Conservation (phyloP, 306 rosid genomes). For the Glycine tomentella region DNA sequence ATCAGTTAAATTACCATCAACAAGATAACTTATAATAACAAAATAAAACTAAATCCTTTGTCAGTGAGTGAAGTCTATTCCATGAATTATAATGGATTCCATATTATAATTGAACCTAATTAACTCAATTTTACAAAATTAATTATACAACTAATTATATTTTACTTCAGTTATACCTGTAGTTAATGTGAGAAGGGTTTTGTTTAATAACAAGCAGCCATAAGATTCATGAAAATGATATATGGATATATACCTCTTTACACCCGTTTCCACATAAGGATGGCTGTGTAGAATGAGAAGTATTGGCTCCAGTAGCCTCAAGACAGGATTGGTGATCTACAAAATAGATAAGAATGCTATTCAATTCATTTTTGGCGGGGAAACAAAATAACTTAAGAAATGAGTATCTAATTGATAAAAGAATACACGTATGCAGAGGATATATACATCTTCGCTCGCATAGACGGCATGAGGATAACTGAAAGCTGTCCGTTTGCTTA, state of each 20-base stretch:
- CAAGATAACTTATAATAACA: no score
- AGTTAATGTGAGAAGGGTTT: no score
- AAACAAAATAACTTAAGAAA: slow-evolving; percentile 18
- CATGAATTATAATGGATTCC: no score
- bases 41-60: no score
- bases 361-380: not conserved
- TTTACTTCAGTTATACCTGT: no score
- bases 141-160: no score
- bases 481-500: slow-evolving; percentile 32
- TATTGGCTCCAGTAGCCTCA: slow-evolving; percentile 39
- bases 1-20: no score
- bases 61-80: no score
- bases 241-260: slow-evolving; percentile 56
- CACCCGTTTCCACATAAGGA: slow-evolving; percentile 70
- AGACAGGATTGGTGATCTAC: slow-evolving; percentile 66
- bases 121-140: no score
- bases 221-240: not conserved
- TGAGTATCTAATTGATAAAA: not conserved
- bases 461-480: slow-evolving; percentile 48
- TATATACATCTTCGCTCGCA: slow-evolving; percentile 79
- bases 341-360: slow-evolving; percentile 1
- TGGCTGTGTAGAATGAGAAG: slow-evolving; percentile 30
- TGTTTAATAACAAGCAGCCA: not conserved
- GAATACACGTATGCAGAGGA: slow-evolving; percentile 30
- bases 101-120: no score